phyloP scores from a whole-genome alignment of 2,329 filamentous ascomycete genomes.

The Neopestalotiopsis sp. region DNA sequence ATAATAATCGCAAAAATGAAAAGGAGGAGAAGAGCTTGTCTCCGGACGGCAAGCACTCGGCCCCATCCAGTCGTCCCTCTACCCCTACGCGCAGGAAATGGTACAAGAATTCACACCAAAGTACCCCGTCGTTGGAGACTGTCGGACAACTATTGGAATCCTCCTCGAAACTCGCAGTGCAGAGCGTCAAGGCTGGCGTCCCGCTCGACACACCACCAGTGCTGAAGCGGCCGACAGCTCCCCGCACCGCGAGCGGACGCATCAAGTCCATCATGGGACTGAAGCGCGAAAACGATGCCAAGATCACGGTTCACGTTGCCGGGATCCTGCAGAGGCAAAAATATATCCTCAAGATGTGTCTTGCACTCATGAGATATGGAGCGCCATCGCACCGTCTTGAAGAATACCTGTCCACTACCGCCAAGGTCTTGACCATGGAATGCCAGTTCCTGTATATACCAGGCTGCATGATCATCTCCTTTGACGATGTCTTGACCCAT shows the following conservation, averaged over 20 bases:
- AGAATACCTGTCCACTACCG: constrained; percentile 89
- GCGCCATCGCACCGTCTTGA: constrained; percentile 91
- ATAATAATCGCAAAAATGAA: not conserved
- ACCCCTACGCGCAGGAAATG: constrained; percentile 51
- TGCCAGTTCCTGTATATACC: constrained; percentile 90
- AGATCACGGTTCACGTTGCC: constrained; percentile 59
- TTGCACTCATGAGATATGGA: constrained; percentile 86
- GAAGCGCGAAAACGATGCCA: constrained; percentile 49
- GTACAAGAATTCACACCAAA: constrained; percentile 40
- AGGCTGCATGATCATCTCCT: constrained; percentile 93
- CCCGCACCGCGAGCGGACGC: constrained; percentile 40
- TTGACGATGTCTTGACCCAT: constrained; percentile 72
- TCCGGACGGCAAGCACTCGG: constrained; percentile 34
- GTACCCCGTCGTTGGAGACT: constrained; percentile 50
- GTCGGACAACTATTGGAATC: constrained; percentile 52
- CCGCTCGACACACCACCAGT: constrained; percentile 18
- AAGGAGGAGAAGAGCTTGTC: constrained; percentile 23
- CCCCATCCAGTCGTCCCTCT: constrained; percentile 23
- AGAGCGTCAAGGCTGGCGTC: constrained; percentile 5
- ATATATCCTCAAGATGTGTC: constrained; percentile 84
- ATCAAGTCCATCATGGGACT: constrained; percentile 37
- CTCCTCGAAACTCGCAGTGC: constrained; percentile 38
- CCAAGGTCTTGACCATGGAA: constrained; percentile 86
- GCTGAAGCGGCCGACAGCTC: constrained; percentile 42
- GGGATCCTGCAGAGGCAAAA: constrained; percentile 78